Conservation (phyloP, 129 eudicot species). For the Dittrichia graveolens region DNA sequence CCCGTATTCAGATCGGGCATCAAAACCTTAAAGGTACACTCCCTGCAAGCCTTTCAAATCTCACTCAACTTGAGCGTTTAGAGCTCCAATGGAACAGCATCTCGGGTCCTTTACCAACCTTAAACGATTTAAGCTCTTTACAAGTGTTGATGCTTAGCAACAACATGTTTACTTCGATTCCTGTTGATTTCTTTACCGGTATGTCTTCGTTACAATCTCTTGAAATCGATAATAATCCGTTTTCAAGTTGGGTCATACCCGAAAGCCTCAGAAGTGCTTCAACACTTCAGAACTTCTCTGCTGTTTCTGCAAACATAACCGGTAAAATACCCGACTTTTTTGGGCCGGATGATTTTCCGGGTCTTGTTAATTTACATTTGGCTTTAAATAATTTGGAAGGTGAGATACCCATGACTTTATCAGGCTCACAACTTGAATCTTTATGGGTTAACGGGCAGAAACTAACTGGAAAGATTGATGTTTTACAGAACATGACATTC, state of each 20-base stretch:
- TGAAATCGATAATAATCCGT: constrained; percentile 80
- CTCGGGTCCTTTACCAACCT: constrained; percentile 77
- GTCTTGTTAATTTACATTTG: constrained; percentile 70
- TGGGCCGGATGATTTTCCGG: constrained; percentile 72
- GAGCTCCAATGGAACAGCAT: constrained; percentile 82
- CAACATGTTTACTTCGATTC: constrained; percentile 66
- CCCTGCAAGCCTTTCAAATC: constrained; percentile 47
- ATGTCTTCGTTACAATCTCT: constrained; percentile 69
- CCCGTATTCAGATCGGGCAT: constrained; percentile 83
- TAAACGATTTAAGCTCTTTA: constrained; percentile 61
- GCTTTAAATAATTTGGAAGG: constrained; percentile 72
- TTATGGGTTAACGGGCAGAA: constrained; percentile 88
- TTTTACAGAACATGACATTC: constrained; percentile 77
- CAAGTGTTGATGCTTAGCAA: constrained; percentile 76
- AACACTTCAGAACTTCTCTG: constrained; percentile 78
- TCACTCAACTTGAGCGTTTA: constrained; percentile 64
- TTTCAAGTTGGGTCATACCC: constrained; percentile 79
- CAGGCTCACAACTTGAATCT: constrained; percentile 72
- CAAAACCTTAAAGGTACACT: constrained; percentile 72
- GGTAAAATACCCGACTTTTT: constrained; percentile 74
- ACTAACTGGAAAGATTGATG: constrained; percentile 76
- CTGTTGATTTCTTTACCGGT: constrained; percentile 69
- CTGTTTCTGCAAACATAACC: constrained; percentile 63
- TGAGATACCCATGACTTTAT: constrained; percentile 58
- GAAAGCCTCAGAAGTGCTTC: constrained; percentile 65